Conservation (phyloP, 1,139 yeast species). For the Kodamaea sp. region DNA sequence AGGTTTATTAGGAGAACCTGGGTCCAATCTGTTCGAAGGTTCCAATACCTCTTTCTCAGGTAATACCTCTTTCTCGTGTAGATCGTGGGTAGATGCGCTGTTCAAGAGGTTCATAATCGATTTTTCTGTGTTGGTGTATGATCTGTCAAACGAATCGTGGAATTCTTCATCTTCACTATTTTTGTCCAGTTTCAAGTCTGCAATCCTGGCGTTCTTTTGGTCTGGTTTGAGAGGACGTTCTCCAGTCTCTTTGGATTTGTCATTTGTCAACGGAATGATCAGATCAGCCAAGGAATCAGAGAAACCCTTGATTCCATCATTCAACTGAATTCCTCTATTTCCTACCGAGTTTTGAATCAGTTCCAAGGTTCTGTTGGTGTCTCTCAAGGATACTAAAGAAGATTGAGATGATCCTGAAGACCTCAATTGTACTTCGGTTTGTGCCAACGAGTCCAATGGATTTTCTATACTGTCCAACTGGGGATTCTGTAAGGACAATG, state of each 20-base stretch:
- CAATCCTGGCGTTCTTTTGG: constrained; percentile 4
- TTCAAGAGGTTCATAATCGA: constrained; percentile 44
- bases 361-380: constrained; percentile 35
- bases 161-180: constrained; percentile 21
- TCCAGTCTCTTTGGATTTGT: constrained; percentile 1
- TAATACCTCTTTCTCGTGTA: constrained; percentile 9
- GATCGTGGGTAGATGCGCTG: constrained; percentile 14
- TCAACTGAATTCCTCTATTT: constrained; percentile 36
- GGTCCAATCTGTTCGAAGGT: constrained; percentile 1
- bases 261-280: constrained; percentile 23
- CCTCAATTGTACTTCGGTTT: constrained; percentile 32
- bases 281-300: constrained; percentile 42
- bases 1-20: background rate
- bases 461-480: constrained; percentile 25
- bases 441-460: constrained; percentile 37
- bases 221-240: constrained; percentile 2
- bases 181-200: constrained; percentile 5
- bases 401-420: constrained; percentile 48
- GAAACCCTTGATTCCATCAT: constrained; percentile 49
- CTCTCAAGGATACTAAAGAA: constrained; percentile 44
- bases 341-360: constrained; percentile 25
- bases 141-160: constrained; percentile 40
- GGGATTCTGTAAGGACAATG: constrained; percentile 34
- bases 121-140: constrained; percentile 43
- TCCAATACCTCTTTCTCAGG: constrained; percentile 1